Evolutionary conservation across 2,329 filamentous ascomycete genomes (phyloP), one percentile per base, ranked within the genome.

Genomic region (Pseudogymnoascus sp.): DNA sequence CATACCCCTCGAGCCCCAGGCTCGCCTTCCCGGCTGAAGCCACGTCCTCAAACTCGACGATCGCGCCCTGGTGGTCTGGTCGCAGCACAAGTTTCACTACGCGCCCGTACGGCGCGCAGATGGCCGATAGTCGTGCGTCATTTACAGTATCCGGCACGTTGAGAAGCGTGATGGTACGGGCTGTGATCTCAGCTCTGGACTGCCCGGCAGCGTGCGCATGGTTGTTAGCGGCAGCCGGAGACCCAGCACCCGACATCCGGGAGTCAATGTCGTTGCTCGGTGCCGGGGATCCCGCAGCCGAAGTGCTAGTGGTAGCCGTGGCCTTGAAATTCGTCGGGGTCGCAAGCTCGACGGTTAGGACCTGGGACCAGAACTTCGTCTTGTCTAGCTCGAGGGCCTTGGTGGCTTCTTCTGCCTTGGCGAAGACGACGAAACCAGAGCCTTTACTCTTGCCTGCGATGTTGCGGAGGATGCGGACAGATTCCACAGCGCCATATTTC

Each of bases 111-210:
- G 85, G 82, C 69, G 92, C 88, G 7, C 90, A 86, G 2, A 96
- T 79, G 0, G 86, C 82, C 51, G 85, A 85, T 63, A 99, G 85
- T 31, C 93, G 90, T 1, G 90, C 86, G 71, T 96, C 91, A 68
- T 96, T 97, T 71, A 98, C 85, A 0, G 93, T 98, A 72, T 98
- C 95, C 0, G 95, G 92, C 1, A 99, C 80, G 67, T 93, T 89
- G 77, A 97, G 85, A 28, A 99, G 79, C 8, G 88, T 89, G 61
- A 98, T 82, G 0, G 90, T 95, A 62, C 92, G 87, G 61, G 87
- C 84, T 31, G 80, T 76, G 19, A 85, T 82, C 14, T 85, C 81
- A 5, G 74, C 75, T 6, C 78, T 75, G 0, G 81, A 79, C 16
- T 80, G 78, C 11, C 72, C 72, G 14, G 72, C 48, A 23, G 68